Evolutionary conservation across 192 early-diverging fungal genomes (phyloP).

Genomic region (Podochytrium sp.): DNA sequence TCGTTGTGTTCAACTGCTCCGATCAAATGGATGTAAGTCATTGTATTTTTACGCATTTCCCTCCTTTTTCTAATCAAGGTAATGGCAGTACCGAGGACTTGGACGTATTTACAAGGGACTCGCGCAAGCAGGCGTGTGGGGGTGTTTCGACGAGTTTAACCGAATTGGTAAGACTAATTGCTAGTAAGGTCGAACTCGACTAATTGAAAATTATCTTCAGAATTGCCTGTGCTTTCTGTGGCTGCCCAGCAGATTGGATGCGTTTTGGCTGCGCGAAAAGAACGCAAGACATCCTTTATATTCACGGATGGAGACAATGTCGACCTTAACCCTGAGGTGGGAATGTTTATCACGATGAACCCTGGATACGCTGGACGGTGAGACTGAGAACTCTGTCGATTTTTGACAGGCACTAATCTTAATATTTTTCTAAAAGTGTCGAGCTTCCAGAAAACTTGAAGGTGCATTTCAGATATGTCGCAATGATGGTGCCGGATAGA

Average conservation of each 20-base stretch:
- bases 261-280: constrained; percentile 63
- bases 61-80: too few relatives aligned
- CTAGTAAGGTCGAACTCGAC: neutral
- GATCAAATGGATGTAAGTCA: constrained; percentile 76
- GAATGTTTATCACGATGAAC: constrained; percentile 74
- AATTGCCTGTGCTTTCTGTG: constrained; percentile 66
- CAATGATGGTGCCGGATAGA: constrained; percentile 72
- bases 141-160: constrained; percentile 71
- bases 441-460: constrained; percentile 71
- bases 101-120: constrained; percentile 69
- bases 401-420: neutral
- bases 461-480: constrained; percentile 69
- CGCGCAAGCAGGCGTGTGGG: constrained; percentile 68
- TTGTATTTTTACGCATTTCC: too few relatives aligned
- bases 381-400: too few relatives aligned
- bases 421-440: constrained; percentile 43
- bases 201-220: constrained; percentile 26
- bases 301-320: constrained; percentile 71
- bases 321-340: constrained; percentile 70
- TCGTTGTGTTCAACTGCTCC: constrained; percentile 73
- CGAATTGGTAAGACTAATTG: constrained; percentile 43
- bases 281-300: constrained; percentile 62
- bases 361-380: constrained; percentile 64
- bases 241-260: constrained; percentile 71
- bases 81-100: constrained; percentile 68